Percentiles rank a stretch among this genome's conserved stretches.
Evolutionary conservation across 805 yeast species (phyloP).

Genomic region (Kodamaea kakaduensis): DNA sequence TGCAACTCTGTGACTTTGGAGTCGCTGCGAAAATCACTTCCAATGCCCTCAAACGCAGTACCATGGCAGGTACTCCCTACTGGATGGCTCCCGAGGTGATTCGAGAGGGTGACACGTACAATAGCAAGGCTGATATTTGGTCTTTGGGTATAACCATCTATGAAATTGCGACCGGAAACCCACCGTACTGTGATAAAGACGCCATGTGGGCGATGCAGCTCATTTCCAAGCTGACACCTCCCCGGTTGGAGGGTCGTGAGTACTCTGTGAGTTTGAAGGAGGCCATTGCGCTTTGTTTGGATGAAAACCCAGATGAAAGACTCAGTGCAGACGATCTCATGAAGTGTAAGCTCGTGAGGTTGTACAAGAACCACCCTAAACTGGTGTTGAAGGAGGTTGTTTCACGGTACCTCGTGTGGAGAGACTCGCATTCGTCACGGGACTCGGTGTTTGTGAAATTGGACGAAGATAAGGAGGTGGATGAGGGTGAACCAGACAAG

Average conservation of each 20-base stretch:
- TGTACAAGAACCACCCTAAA: constrained; percentile 59
- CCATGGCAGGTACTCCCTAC: constrained; percentile 94
- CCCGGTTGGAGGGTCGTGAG: constrained; percentile 86
- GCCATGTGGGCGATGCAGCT: constrained; percentile 93
- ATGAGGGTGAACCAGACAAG: constrained; percentile 15
- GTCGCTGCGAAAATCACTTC: constrained; percentile 92
- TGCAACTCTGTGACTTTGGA: constrained; percentile 94
- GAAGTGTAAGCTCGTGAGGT: constrained; percentile 67
- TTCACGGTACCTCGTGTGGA: constrained; percentile 65
- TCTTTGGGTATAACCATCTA: constrained; percentile 90
- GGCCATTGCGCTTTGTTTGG: constrained; percentile 84
- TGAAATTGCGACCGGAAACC: constrained; percentile 95
- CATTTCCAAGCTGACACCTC: constrained; percentile 90
- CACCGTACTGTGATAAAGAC: constrained; percentile 94
- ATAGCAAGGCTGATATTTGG: constrained; percentile 95
- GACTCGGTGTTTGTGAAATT: constrained; percentile 42
- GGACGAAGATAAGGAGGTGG: constrained; percentile 14
- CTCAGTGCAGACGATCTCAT: constrained; percentile 80
- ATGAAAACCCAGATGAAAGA: constrained; percentile 88
- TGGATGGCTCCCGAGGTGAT: constrained; percentile 99
- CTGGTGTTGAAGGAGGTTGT: constrained; percentile 67
- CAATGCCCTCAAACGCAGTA: constrained; percentile 72
- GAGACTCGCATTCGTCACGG: constrained; percentile 60
- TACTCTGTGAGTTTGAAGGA: constrained; percentile 77
- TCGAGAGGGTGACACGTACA: constrained; percentile 83